Evolutionary conservation across 805 yeast species (phyloP), one percentile per base, ranked within the genome.

Genomic region (Candida golubevii): DNA sequence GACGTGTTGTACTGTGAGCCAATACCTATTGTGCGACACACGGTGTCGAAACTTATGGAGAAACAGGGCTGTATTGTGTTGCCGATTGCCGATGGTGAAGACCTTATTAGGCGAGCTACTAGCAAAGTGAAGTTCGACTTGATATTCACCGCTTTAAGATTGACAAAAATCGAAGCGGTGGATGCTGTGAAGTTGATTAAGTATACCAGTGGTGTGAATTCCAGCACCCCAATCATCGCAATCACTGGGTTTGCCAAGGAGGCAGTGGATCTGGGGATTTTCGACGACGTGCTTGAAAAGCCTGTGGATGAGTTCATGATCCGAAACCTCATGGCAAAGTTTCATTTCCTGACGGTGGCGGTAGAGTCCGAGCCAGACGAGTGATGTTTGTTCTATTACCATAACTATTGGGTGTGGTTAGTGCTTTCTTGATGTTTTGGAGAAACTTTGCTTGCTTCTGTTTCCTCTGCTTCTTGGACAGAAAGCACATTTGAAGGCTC

Each of bases 1-100:
- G 90, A 87, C 59, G 82, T 89, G 5, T 67, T 91, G 37, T 69
- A 88, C 11, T 89, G 97, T 63, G 96, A 88, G 56, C 88, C 93
- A 2, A 86, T 87, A 47, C 93, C 96, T 0, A 84, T 84, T 45
- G 82, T 87, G 53, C 66, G 95, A 39, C 86, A 78, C 56, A 73
- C 87, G 11, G 75, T 83, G 26, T 75, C 80, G 35, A 78, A 75
- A 46, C 73, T 82, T 49, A 67, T 91, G 46, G 87, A 80, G 47
- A 72, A 74, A 41, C 59, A 82, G 23, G 95, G 95, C 1, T 88
- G 96, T 65, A 79, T 83, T 10, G 96, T 88, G 8, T 85, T 87
- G 5, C 71, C 85, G 2, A 85, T 87, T 7, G 70, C 81, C 0
- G 81, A 82, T 46, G 96, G 95, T 1, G 91, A 88, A 48, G 97